Percentiles rank a stretch among this genome's conserved stretches.
Evolutionary conservation across 306 rosid genomes (phyloP).

Genomic region (Fragaria ananassa): DNA sequence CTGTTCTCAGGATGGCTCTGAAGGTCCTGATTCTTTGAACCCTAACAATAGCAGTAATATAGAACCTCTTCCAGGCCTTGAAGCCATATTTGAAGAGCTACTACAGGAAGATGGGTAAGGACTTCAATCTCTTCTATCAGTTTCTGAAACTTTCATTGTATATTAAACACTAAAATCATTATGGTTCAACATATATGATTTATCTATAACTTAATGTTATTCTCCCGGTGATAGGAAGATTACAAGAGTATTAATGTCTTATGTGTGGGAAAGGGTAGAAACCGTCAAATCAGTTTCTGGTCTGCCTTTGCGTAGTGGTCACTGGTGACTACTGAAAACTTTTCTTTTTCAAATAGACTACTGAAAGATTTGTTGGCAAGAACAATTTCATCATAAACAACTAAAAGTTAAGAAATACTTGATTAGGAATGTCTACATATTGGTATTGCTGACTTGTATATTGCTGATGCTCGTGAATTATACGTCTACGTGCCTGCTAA

Average conservation of each 20-base stretch:
- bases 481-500: background rate
- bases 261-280: background rate
- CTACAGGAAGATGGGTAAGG: constrained; percentile 76
- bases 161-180: background rate
- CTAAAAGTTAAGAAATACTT: background rate
- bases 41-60: constrained; percentile 31
- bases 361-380: background rate
- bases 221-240: background rate
- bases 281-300: background rate
- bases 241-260: background rate
- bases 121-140: background rate
- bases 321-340: background rate
- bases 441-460: background rate
- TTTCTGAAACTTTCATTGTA: background rate
- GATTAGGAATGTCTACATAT: background rate
- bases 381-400: background rate
- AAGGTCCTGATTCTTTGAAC: constrained; percentile 40
- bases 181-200: background rate
- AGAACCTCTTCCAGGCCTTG: constrained; percentile 93
- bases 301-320: background rate
- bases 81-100: constrained; percentile 70
- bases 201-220: background rate
- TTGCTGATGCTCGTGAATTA: background rate
- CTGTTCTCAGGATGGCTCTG: constrained; percentile 46
- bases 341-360: too few relatives aligned